Conservation (phyloP, 768 basidiomycete genomes). For the Suillus subaureus region DNA sequence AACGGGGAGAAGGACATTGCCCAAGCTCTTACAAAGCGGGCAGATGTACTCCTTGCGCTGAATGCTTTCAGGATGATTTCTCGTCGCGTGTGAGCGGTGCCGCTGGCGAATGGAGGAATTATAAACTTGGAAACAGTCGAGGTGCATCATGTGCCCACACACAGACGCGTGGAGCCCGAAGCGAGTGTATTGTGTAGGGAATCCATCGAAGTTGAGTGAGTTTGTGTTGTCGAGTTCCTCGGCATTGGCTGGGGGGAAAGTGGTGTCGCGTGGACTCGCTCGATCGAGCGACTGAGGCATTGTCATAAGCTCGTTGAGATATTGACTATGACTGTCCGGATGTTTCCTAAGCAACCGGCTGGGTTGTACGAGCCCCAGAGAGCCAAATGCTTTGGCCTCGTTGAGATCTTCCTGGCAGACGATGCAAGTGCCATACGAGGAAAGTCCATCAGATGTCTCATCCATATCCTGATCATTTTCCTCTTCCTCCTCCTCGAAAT, state of each 20-base stretch:
- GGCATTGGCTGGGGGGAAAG: slow-evolving; percentile 34
- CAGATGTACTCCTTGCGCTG: slow-evolving; percentile 94
- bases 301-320: slow-evolving; percentile 74
- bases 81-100: slow-evolving; percentile 83
- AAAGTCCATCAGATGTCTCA: slow-evolving; percentile 45
- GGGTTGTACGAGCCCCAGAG: slow-evolving; percentile 84
- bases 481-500: slow-evolving; percentile 78
- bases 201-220: slow-evolving; percentile 74
- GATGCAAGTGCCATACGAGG: slow-evolving; percentile 90
- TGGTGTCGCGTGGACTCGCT: slow-evolving; percentile 28
- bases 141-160: slow-evolving; percentile 97
- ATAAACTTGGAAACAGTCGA: slow-evolving; percentile 92
- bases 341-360: slow-evolving; percentile 82
- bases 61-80: slow-evolving; percentile 95
- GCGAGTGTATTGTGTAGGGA: slow-evolving; percentile 67
- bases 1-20: slow-evolving; percentile 92
- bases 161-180: slow-evolving; percentile 88
- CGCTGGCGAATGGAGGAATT: slow-evolving; percentile 84
- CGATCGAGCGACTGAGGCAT: slow-evolving; percentile 71
- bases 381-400: slow-evolving; percentile 73
- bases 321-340: slow-evolving; percentile 59
- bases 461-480: slow-evolving; percentile 55
- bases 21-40: slow-evolving; percentile 94
- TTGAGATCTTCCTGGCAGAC: slow-evolving; percentile 96
- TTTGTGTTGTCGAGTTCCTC: slow-evolving; percentile 36